Evolutionary conservation across 2,329 filamentous ascomycete species (phyloP).

Genomic region (Cladosporium phlei): DNA sequence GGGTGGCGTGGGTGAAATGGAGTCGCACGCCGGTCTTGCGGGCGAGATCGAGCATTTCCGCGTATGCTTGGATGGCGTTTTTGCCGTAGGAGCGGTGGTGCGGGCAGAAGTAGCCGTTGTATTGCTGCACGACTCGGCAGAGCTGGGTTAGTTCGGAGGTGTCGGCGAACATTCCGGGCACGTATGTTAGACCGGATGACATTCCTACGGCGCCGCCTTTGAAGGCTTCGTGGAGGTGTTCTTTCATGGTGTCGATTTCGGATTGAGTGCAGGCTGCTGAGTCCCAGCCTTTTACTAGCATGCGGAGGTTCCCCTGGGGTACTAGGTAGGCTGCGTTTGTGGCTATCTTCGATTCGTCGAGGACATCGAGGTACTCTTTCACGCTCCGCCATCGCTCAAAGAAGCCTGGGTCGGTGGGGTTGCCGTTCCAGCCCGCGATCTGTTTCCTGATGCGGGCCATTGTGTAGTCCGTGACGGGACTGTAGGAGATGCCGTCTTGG

Average conservation of each 20-base stretch:
- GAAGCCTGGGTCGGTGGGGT: slow-evolving; percentile 23
- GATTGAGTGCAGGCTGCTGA: slow-evolving; percentile 17
- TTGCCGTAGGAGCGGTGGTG: slow-evolving; percentile 27
- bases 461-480: slow-evolving; percentile 22
- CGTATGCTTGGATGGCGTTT: slow-evolving; percentile 25
- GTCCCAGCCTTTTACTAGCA: slow-evolving; percentile 26
- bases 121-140: slow-evolving; percentile 24
- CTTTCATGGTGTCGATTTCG: slow-evolving; percentile 24
- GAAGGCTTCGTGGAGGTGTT: slow-evolving; percentile 18
- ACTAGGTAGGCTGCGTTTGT: slow-evolving; percentile 28
- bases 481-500: slow-evolving; percentile 29
- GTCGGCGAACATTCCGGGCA: slow-evolving; percentile 26
- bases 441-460: slow-evolving; percentile 25
- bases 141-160: slow-evolving; percentile 23
- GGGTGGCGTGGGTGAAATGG: slow-evolving; percentile 28
- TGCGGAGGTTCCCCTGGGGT: slow-evolving; percentile 28
- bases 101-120: slow-evolving; percentile 27
- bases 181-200: slow-evolving; percentile 26
- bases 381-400: slow-evolving; percentile 27
- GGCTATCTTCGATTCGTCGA: slow-evolving; percentile 23
- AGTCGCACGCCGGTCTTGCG: slow-evolving; percentile 25
- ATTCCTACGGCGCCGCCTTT: slow-evolving; percentile 27
- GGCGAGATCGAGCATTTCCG: slow-evolving; percentile 27
- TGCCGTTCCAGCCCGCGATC: slow-evolving; percentile 29
- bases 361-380: slow-evolving; percentile 23